Percentiles rank a stretch among this genome's conserved stretches.
phyloP scores from a whole-genome alignment of 306 rosid species.

The Fragaria iinumae region DNA sequence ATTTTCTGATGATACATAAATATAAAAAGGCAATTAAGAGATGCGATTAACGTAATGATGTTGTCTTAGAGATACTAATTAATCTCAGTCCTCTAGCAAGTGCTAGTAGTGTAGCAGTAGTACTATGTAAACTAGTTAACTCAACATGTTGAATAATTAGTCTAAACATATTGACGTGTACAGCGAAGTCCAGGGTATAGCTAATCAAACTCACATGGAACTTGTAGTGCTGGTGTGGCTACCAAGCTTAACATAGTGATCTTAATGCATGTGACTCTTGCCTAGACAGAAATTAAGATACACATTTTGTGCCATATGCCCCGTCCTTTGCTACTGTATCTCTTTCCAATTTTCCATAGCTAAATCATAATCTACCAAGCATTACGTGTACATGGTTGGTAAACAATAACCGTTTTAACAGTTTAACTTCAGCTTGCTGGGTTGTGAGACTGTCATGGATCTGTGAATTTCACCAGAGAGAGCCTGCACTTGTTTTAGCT shows the following conservation, averaged over 20 bases:
- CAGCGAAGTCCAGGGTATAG: conserved; percentile 4
- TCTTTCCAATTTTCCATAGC: background rate
- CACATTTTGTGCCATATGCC: background rate
- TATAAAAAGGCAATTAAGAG: background rate
- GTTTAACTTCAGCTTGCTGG: background rate
- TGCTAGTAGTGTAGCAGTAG: background rate
- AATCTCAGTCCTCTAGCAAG: background rate
- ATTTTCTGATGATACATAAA: background rate
- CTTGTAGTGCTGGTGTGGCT: background rate
- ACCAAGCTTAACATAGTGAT: background rate
- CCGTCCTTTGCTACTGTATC: background rate
- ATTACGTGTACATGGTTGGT: too few species aligned
- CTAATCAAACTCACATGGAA: background rate
- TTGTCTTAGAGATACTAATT: background rate
- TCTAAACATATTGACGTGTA: background rate
- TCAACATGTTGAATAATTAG: background rate
- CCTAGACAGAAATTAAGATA: background rate
- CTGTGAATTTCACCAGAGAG: background rate
- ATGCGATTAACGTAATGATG: background rate
- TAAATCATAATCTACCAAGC: background rate
- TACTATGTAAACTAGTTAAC: background rate
- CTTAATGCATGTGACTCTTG: background rate
- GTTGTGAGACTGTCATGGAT: background rate
- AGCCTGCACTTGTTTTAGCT: background rate
- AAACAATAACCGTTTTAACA: background rate